Percentiles rank a stretch among this genome's conserved stretches.
Conservation (phyloP, 176 grass and related monocot genomes). For the Carex parvula region DNA sequence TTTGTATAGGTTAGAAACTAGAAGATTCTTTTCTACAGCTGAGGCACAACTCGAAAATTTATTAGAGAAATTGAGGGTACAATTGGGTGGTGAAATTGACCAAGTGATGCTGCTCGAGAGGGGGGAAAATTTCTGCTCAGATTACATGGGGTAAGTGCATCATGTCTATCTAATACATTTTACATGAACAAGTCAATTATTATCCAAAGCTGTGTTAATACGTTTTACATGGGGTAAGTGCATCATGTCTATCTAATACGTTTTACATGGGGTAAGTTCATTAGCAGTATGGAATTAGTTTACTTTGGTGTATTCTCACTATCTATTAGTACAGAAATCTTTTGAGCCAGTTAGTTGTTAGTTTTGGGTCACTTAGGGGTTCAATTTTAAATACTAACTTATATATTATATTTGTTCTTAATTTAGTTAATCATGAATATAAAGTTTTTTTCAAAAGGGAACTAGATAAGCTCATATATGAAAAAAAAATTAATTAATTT, state of each 20-base stretch:
- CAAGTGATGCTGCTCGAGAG: constrained; percentile 29
- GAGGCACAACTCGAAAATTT: constrained; percentile 44
- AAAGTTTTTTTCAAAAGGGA: not conserved
- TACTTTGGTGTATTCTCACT: not conserved
- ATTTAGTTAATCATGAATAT: not conserved
- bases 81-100: constrained; percentile 32
- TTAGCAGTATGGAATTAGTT: not conserved
- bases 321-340: not conserved
- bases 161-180: not conserved
- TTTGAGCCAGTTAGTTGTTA: not conserved
- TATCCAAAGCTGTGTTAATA: not conserved
- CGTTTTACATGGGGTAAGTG: too few species aligned
- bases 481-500: not conserved
- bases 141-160: constrained; percentile 22
- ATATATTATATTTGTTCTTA: not conserved
- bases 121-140: constrained; percentile 16
- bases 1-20: constrained; percentile 38
- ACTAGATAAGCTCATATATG: not conserved
- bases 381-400: not conserved
- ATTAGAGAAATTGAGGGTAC: constrained; percentile 28
- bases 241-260: too few species aligned
- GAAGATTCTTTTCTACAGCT: constrained; percentile 30
- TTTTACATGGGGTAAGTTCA: too few species aligned
- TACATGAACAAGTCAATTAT: not conserved
- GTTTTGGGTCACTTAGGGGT: not conserved